Percentiles rank a stretch among this genome's conserved stretches.
These are phyloP conservation scores for Incumbomyces lentus DNA, from an alignment of 2,329 filamentous ascomycete species.

Conservation along the genomic window DNA sequence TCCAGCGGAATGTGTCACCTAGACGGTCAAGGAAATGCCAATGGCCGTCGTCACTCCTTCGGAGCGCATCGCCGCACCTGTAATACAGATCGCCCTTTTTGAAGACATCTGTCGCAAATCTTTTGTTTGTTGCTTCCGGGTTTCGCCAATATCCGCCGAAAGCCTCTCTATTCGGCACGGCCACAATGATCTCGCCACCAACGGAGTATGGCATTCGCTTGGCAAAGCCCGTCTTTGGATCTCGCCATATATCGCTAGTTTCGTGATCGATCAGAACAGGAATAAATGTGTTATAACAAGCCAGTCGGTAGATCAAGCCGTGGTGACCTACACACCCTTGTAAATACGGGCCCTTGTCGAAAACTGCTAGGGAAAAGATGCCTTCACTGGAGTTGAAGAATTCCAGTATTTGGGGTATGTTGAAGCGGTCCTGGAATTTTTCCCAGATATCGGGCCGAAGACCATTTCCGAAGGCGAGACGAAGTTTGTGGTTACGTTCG, in stretches of 20 bases:
- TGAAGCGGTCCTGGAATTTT: conserved; percentile 31
- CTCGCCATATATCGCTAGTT: conserved; percentile 55
- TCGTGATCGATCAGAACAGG: conserved; percentile 60
- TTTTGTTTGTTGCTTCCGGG: conserved; percentile 56
- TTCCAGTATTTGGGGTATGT: conserved; percentile 48
- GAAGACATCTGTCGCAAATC: conserved; percentile 65
- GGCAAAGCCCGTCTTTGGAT: conserved; percentile 59
- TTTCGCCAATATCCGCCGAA: conserved; percentile 83
- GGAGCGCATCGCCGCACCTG: conserved; percentile 70
- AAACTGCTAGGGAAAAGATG: conserved; percentile 52
- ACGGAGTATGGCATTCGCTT: conserved; percentile 51
- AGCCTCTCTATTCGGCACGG: conserved; percentile 48
- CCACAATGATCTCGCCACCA: conserved; percentile 68
- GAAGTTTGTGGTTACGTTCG: conserved; percentile 35
- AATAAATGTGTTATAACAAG: conserved; percentile 46
- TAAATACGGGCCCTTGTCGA: conserved; percentile 51
- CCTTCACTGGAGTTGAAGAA: conserved; percentile 74
- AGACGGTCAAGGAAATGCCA: conserved; percentile 66
- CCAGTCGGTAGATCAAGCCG: conserved; percentile 48
- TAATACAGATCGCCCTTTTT: conserved; percentile 70
- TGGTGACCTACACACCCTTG: conserved; percentile 61
- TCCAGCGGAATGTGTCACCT: conserved; percentile 47
- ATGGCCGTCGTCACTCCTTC: conserved; percentile 59
- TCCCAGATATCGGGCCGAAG: conserved; percentile 40
- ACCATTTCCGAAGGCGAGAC: conserved; percentile 39